A percentile compares a stretch with the other conserved stretches of the same genome.
These are phyloP conservation scores for Aegilops tauschii DNA, from an alignment of 176 grass and related monocot genomes.

Conservation along the genomic window DNA sequence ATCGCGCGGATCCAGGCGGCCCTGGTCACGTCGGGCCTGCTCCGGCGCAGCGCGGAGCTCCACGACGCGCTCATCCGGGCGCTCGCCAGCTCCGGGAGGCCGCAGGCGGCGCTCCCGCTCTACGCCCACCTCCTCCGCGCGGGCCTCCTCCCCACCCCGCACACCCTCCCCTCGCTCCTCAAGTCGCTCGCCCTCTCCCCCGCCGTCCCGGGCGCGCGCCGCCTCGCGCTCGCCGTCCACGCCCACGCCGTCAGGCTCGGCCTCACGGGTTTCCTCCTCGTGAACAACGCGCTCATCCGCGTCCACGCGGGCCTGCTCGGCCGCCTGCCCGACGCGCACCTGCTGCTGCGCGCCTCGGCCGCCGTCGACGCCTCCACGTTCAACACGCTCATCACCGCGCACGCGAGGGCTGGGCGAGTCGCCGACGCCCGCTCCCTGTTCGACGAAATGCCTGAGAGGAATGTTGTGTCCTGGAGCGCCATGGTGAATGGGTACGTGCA, in stretches of 20 bases:
- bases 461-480: constrained; percentile 49
- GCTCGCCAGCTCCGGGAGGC: constrained; percentile 23
- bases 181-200: constrained; percentile 28
- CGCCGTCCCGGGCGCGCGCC: background rate
- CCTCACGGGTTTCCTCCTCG: constrained; percentile 30
- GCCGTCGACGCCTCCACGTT: constrained; percentile 27
- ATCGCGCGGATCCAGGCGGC: constrained; percentile 37
- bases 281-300: constrained; percentile 56
- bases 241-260: constrained; percentile 35
- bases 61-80: constrained; percentile 51
- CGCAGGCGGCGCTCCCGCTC: constrained; percentile 34
- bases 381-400: constrained; percentile 48
- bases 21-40: constrained; percentile 29
- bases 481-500: constrained; percentile 51
- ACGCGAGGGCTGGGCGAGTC: constrained; percentile 12
- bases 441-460: constrained; percentile 50
- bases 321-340: constrained; percentile 9
- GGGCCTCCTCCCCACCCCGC: constrained; percentile 30
- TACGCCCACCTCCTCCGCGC: constrained; percentile 38
- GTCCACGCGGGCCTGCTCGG: constrained; percentile 30
- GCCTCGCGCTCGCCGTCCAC: constrained; percentile 22
- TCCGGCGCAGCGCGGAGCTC: constrained; percentile 24
- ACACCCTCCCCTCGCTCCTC: constrained; percentile 48
- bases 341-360: constrained; percentile 19
- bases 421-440: constrained; percentile 18